These are phyloP conservation scores for Fraxinus angustifolia DNA, from an alignment of 305 asterid species.

Conservation along the genomic window DNA sequence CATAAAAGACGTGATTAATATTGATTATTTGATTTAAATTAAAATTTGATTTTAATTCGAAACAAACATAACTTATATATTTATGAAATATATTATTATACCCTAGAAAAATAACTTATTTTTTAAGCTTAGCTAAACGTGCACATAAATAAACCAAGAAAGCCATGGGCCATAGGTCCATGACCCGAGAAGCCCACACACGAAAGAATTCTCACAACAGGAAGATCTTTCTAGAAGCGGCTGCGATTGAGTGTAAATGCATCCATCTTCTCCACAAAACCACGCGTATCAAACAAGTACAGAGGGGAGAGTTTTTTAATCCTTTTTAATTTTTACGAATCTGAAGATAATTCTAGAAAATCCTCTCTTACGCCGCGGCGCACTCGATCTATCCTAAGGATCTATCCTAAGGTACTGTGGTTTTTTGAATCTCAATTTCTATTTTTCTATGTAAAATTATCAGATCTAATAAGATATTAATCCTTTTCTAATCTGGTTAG, in stretches of 20 bases:
- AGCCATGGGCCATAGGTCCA: background rate
- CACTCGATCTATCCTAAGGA: conserved; percentile 38
- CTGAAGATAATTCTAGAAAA: conserved; percentile 17
- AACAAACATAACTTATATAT: no score
- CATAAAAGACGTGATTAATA: no score
- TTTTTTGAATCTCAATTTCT: background rate
- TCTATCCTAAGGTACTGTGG: conserved; percentile 32
- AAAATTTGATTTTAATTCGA: no score
- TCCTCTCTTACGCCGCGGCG: conserved; percentile 11
- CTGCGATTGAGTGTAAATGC: background rate
- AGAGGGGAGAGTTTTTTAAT: background rate
- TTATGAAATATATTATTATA: no score
- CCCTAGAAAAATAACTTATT: no score
- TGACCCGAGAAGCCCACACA: background rate
- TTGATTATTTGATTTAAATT: no score
- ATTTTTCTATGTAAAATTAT: background rate
- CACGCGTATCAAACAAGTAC: background rate
- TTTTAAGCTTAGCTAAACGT: background rate
- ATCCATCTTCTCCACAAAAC: conserved; percentile 13
- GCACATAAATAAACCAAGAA: background rate
- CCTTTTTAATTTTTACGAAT: background rate
- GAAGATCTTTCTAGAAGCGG: conserved; percentile 41
- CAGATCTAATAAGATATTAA: conserved; percentile 30
- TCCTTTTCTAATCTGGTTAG: conserved; percentile 2
- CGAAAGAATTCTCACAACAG: background rate